phyloP scores from a whole-genome alignment of 768 basidiomycete species.

The Mycena metata region DNA sequence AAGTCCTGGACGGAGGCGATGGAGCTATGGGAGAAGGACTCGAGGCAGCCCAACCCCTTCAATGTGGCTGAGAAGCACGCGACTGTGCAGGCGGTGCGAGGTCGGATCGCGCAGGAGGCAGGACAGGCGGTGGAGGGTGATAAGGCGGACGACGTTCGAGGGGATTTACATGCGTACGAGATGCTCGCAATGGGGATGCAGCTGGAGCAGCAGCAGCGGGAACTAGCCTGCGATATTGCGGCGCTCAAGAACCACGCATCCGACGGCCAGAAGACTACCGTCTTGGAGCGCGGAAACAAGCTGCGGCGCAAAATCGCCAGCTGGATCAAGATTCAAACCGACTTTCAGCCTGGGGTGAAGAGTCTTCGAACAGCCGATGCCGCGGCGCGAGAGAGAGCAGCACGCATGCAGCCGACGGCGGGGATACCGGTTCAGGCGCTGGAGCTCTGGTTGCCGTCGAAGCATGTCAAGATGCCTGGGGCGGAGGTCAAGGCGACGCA shows the following conservation, averaged over 20 bases:
- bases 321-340: neutral
- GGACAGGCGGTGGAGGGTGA: too few species aligned
- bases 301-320: slow-evolving; percentile 6
- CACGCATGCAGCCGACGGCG: neutral
- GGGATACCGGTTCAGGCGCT: neutral
- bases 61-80: neutral
- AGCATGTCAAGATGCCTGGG: slow-evolving; percentile 24
- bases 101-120: too few species aligned
- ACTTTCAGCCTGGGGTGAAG: neutral
- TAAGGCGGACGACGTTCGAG: neutral
- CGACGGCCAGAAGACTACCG: slow-evolving; percentile 38
- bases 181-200: slow-evolving; percentile 4
- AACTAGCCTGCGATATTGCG: too few species aligned
- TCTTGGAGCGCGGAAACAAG: slow-evolving; percentile 1
- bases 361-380: neutral
- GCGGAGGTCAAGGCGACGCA: slow-evolving; percentile 22
- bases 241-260: slow-evolving; percentile 21
- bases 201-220: slow-evolving; percentile 18
- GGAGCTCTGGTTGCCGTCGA: slow-evolving; percentile 43
- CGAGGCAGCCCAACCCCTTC: slow-evolving; percentile 2
- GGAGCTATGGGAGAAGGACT: slow-evolving; percentile 3
- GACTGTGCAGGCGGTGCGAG: too few species aligned
- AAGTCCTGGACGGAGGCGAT: neutral
- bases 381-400: neutral
- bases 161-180: neutral